Evolutionary conservation across 2,329 filamentous ascomycete species (phyloP), one percentile per base, ranked within the genome.

Genomic region (Cercospora citrullina): DNA sequence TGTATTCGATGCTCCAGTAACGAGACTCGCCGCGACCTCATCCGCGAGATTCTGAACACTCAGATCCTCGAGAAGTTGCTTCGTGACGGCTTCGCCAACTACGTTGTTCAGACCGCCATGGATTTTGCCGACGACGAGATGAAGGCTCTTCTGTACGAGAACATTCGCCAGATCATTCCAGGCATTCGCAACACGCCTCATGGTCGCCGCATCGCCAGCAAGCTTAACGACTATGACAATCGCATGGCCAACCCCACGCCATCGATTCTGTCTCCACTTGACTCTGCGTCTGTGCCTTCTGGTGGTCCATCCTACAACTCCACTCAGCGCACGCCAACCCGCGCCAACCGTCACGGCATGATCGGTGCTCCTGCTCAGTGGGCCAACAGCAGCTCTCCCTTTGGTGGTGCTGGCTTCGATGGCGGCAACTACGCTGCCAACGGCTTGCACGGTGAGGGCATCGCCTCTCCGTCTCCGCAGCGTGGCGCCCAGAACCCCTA

Each of bases 101-200:
- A 99, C 76, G 95, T 99, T 72, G 92, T 99, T 45, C 95, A 99
- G 84, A 99, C 95, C 45, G 94, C 95, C 30, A 87, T 97, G 73
- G 94, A 97, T 75, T 94, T 92, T 76, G 88, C 91, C 12, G 92
- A 93, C 64, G 85, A 87, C 6, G 85, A 88, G 31, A 90, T 89
- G 78, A 93, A 94, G 81, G 83, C 85, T 67, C 87, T 88, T 58
- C 85, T 99, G 53, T 89, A 96, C 57, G 93, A 98, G 69, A 85
- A 87, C 39, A 93, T 98, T 75, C 92, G 93, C 45, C 93, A 94
- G 0, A 89, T 96, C 69, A 83, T 98, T 45, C 91, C 92, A 3
- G 85, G 87, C 51, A 96, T 98, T 71, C 92, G 94, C 71, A 90
- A 92, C 74, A 97, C 94, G 51, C 94, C 95, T 4, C 95, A 98